Conservation (phyloP, 2,329 filamentous ascomycete species). For the Lomentospora prolificans region DNA sequence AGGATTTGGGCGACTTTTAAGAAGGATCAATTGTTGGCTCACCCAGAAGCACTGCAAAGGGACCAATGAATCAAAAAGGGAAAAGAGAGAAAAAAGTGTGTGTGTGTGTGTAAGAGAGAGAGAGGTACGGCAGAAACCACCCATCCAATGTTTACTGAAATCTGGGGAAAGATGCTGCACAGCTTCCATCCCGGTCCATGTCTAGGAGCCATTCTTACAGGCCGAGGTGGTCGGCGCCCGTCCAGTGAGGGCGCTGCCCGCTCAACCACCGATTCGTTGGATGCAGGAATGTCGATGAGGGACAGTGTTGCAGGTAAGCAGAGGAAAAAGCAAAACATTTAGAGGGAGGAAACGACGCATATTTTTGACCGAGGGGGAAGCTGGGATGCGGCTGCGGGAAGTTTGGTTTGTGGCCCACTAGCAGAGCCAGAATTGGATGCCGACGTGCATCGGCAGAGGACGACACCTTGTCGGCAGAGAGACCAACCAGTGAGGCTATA, state of each 20-base stretch:
- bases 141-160: background rate
- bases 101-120: background rate
- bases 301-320: background rate
- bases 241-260: background rate
- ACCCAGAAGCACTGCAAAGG: no score
- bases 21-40: no score
- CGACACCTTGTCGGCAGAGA: background rate
- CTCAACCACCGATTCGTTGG: background rate
- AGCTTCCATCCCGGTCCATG: background rate
- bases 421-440: background rate
- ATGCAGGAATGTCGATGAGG: background rate
- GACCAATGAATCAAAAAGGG: no score
- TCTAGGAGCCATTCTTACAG: background rate
- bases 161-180: background rate
- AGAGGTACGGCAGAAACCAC: background rate
- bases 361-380: background rate
- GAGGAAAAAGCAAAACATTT: background rate
- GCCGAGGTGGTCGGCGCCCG: background rate
- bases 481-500: background rate
- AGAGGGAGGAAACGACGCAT: background rate
- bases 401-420: constrained; percentile 1
- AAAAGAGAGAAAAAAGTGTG: no score
- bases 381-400: background rate
- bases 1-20: no score
- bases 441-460: background rate